Base-by-base conservation (phyloP, 108 stramenopile species). In the Nitzschia inconspicua region DNA sequence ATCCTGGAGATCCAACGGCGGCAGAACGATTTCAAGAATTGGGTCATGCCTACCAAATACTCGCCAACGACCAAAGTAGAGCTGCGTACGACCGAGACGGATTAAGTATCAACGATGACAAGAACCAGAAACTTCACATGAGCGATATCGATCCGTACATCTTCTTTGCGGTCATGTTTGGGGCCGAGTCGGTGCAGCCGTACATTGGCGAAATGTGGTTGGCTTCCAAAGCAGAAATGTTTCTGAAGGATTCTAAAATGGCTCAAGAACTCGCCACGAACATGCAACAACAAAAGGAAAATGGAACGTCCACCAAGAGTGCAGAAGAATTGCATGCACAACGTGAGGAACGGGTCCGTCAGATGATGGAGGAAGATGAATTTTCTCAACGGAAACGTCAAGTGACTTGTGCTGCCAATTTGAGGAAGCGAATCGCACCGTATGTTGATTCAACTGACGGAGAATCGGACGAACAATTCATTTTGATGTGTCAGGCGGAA, bases 131-230 rank as follows among this genome's bases (percentile, higher is more conserved):
- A 39, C 47, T 75, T 34, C 66, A 77, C 10, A 77, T 85, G 59
- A 52, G 67, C 36, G 78, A 83, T 26, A 84, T 93, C 56, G 91
- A 95, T 80, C 85, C 94, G 9, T 68, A 74, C 35, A 79, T 88
- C 4, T 90, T 95, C 62, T 95, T 95, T 63, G 74, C 81, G 5
- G 87, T 93, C 37, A 90, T 95, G 89, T 93, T 93, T 75, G 91
- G 94, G 25, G 78, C 82, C 10, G 76, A 79, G 25, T 66, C 77
- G 41, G 86, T 95, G 23, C 77, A 88, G 51, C 90, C 88, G 0
- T 95, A 90, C 47, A 77, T 92, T 54, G 94, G 91, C 19, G 89
- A 92, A 60, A 65, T 93, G 28, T 90, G 88, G 87, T 85, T 93
- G 47, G 91, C 94, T 13, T 70, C 76, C 30, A 81, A 80, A 44